Base-by-base conservation (phyloP, 768 basidiomycete genomes). In the Boletus rubescentipes region DNA sequence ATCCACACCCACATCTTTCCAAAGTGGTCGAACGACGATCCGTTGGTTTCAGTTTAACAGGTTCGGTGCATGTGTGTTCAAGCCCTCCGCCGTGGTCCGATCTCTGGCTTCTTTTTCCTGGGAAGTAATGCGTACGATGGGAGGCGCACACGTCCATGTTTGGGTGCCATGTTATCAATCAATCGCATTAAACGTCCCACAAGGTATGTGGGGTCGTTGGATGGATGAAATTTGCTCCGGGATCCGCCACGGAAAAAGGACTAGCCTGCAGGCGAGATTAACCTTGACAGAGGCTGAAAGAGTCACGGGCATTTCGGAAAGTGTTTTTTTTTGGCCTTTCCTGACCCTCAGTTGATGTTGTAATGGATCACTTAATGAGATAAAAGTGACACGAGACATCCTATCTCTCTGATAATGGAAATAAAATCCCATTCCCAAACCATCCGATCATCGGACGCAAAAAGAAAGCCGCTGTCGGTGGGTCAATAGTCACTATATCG, bases 231-330 rank as follows among this genome's bases (percentile, higher is more conserved):
- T n/a, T 36, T 36, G 23, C n/a, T 29, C 55, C 51, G 43, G 61
- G 51, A 66, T 59, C 47, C 57, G 35, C 53, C 51, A 63, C 16
- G 9, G 39, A 50, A 53, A 54, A 49, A 35, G 35, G 35, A 35
- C 20, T 26, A 32, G n/a, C 47, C 16, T 29, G 11, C 41, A 57
- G 42, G 57, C 53, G 55, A 61, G 66, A 67, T 67, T 67, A 67
- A 68, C 66, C 46, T 66, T 54, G 55, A 43, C 26, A 47, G 49
- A 36, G 54, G 54, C 29, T 20, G 45, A 57, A 48, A 40, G 49
- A 47, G 45, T 23, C 45, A 59, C 56, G 60, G 63, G 48, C 20
- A 26, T 62, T 51, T 57, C 61, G 54, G 57, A 40, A 14, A 43
- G 35, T 38, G 2, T 34, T 29, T 50, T 56, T 60, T 46, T 32